These are phyloP conservation scores for Boletellus sp. DNA, from an alignment of 768 basidiomycete genomes.

Conservation along the genomic window DNA sequence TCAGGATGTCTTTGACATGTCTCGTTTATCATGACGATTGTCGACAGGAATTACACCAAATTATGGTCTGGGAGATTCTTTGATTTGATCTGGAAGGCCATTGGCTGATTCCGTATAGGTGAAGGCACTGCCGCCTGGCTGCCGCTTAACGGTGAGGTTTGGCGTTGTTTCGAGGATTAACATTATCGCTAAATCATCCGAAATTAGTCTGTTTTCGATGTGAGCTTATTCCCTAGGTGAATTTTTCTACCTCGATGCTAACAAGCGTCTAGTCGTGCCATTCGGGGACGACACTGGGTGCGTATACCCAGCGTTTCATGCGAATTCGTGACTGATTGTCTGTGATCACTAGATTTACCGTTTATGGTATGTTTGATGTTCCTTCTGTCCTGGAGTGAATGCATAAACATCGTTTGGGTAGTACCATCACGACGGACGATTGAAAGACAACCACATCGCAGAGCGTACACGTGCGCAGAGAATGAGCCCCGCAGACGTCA, in stretches of 20 bases:
- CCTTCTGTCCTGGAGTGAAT: neutral
- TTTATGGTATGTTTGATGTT: constrained; percentile 22
- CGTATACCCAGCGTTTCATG: neutral
- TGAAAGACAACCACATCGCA: constrained; percentile 44
- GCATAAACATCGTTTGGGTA: constrained; percentile 17
- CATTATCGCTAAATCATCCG: neutral
- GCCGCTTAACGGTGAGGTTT: constrained; percentile 52
- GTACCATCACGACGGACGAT: constrained; percentile 59
- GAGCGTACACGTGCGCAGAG: constrained; percentile 37
- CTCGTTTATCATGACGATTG: neutral
- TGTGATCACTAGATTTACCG: constrained; percentile 19
- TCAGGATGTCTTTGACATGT: constrained; percentile 1
- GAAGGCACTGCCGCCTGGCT: constrained; percentile 57
- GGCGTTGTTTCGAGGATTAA: neutral
- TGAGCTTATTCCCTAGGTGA: constrained; percentile 25
- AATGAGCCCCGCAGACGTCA: constrained; percentile 73
- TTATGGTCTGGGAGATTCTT: constrained; percentile 32
- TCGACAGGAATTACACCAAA: constrained; percentile 38
- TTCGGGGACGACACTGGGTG: constrained; percentile 47
- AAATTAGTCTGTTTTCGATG: constrained; percentile 44
- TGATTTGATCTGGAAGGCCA: neutral
- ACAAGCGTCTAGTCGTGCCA: constrained; percentile 39
- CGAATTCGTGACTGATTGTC: neutral
- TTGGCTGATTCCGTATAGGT: constrained; percentile 27
- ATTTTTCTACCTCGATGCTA: neutral